phyloP scores from a whole-genome alignment of 495 filamentous ascomycete genomes.

The Tuber borchii region DNA sequence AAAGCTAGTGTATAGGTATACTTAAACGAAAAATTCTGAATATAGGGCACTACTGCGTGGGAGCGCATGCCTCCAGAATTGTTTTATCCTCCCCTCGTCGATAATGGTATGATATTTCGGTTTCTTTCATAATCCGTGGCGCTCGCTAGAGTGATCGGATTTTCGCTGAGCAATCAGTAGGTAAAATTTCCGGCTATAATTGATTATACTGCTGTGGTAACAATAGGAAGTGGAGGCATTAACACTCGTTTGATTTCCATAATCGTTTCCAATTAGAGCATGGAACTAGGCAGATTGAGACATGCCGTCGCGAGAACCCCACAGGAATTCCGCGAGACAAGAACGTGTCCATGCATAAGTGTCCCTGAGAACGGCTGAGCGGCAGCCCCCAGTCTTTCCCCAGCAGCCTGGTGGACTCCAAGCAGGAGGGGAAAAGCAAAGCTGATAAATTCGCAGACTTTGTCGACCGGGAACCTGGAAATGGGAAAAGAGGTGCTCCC shows the following conservation, averaged over 20 bases:
- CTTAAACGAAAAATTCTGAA: background rate
- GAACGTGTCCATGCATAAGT: conserved; percentile 3
- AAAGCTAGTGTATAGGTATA: background rate
- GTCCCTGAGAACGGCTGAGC: background rate
- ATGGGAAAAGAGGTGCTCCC: background rate
- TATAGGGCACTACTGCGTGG: background rate
- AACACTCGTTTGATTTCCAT: background rate
- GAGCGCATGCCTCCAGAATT: background rate
- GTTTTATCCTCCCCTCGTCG: background rate
- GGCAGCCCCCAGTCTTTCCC: background rate
- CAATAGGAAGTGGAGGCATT: background rate
- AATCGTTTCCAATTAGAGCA: background rate
- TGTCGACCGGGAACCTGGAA: background rate
- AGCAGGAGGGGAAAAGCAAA: background rate
- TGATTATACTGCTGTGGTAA: background rate
- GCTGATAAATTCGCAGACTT: background rate
- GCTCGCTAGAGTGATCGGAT: background rate
- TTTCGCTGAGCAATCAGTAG: background rate
- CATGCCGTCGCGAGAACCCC: background rate
- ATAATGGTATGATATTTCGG: background rate
- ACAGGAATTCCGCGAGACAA: background rate
- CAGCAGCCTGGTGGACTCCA: background rate
- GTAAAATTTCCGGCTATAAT: background rate
- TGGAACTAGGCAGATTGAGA: background rate
- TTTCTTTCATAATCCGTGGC: background rate